Evolutionary conservation across 768 basidiomycete genomes (phyloP).

Genomic region (Pleurotus ostreatus): DNA sequence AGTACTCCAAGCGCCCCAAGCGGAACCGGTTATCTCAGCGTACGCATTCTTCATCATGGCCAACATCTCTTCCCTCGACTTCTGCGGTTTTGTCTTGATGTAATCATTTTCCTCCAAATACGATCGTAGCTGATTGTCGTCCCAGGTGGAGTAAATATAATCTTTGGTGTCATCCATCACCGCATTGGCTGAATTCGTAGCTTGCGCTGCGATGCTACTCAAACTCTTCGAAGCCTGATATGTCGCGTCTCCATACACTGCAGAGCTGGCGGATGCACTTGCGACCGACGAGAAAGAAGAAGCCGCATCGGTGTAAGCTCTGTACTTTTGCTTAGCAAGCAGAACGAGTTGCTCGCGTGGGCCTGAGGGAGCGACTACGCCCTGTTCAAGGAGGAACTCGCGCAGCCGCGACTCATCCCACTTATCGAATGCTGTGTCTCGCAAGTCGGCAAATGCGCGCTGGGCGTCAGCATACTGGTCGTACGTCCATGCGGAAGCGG

Average conservation of each 20-base stretch:
- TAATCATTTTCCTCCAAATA: slow-evolving; percentile 78
- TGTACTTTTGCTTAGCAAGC: slow-evolving; percentile 70
- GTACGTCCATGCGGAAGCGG: slow-evolving; percentile 48
- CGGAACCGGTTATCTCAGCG: slow-evolving; percentile 51
- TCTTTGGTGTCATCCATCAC: slow-evolving; percentile 74
- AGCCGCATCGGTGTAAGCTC: slow-evolving; percentile 56
- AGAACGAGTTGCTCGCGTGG: slow-evolving; percentile 76
- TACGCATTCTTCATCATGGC: slow-evolving; percentile 68
- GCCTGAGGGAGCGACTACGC: slow-evolving; percentile 77
- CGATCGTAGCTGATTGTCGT: slow-evolving; percentile 64
- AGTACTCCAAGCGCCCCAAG: slow-evolving; percentile 87
- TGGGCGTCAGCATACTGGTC: slow-evolving; percentile 66
- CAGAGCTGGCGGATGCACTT: slow-evolving; percentile 43
- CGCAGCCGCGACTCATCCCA: slow-evolving; percentile 87
- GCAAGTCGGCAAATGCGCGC: slow-evolving; percentile 53
- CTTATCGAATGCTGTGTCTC: slow-evolving; percentile 61
- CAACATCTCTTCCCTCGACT: slow-evolving; percentile 65
- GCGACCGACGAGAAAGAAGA: slow-evolving; percentile 49
- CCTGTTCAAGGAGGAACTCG: slow-evolving; percentile 82
- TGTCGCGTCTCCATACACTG: slow-evolving; percentile 42
- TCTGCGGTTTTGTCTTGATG: slow-evolving; percentile 54
- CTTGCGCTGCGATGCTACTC: slow-evolving; percentile 43
- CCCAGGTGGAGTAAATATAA: slow-evolving; percentile 89
- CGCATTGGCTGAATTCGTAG: slow-evolving; percentile 45
- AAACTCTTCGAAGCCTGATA: slow-evolving; percentile 35